Conservation (phyloP, 169 alveolate genomes). For the Cryptosporidium sp. region DNA sequence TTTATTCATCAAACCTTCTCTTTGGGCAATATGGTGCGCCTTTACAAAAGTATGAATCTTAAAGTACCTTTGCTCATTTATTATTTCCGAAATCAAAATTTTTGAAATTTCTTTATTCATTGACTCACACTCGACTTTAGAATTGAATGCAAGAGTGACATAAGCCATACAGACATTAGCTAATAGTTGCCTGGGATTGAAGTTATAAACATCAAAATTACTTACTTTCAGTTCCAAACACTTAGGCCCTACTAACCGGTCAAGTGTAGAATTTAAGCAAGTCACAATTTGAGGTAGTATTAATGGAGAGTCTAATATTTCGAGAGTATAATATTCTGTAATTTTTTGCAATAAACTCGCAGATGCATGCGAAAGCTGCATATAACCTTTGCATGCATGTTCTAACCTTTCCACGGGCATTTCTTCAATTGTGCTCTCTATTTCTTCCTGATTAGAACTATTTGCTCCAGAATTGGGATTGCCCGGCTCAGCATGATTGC, state of each 20-base stretch:
- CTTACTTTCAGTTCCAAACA: conserved; percentile 89
- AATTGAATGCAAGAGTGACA: conserved; percentile 76
- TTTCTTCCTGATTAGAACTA: conserved; percentile 13
- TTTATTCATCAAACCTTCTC: conserved; percentile 80
- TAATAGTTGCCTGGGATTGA: conserved; percentile 87
- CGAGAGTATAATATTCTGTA: conserved; percentile 81
- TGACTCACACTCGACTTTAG: conserved; percentile 26
- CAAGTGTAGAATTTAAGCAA: conserved; percentile 89
- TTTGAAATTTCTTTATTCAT: conserved; percentile 57
- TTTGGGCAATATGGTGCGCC: conserved; percentile 83
- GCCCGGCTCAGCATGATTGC: not conserved
- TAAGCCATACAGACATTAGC: conserved; percentile 81
- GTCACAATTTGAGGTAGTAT: conserved; percentile 88
- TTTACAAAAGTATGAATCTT: conserved; percentile 82
- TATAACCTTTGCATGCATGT: conserved; percentile 67
- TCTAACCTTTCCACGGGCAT: conserved; percentile 77
- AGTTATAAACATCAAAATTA: conserved; percentile 87
- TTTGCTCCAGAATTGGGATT: not conserved
- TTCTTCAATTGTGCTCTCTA: conserved; percentile 68
- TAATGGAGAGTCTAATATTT: conserved; percentile 81
- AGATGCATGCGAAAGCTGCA: conserved; percentile 79
- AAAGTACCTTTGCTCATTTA: conserved; percentile 84
- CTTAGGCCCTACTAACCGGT: conserved; percentile 89
- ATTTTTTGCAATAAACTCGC: conserved; percentile 81
- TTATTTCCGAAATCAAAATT: conserved; percentile 66